Conservation (phyloP, 2,329 filamentous ascomycete genomes). For the Colletotrichum aenigma region DNA sequence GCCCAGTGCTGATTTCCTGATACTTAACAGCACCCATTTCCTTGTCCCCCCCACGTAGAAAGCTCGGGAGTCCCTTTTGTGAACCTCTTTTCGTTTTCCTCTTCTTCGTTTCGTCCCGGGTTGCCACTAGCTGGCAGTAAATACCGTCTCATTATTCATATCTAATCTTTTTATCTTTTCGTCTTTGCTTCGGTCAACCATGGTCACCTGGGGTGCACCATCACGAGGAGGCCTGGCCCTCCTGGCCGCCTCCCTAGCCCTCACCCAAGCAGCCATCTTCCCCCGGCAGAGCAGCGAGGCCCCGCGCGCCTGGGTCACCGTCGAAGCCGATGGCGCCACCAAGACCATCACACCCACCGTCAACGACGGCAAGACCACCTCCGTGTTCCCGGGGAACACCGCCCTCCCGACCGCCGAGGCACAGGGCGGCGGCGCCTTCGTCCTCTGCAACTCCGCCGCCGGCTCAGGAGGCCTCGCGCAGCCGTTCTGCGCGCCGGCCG, state of each 20-base stretch:
- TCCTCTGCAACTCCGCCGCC: slow-evolving; percentile 16
- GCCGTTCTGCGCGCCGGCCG: slow-evolving; percentile 20
- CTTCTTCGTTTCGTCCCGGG: background rate
- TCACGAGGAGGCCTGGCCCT: background rate
- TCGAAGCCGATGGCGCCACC: slow-evolving; percentile 8
- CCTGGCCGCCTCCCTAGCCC: background rate
- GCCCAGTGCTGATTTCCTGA: background rate
- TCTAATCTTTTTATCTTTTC: background rate
- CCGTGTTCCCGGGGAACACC: slow-evolving; percentile 9
- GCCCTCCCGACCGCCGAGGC: slow-evolving; percentile 11
- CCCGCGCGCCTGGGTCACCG: slow-evolving; percentile 21
- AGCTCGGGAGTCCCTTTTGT: background rate
- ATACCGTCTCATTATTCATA: background rate
- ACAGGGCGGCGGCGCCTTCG: slow-evolving; percentile 16
- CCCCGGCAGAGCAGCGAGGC: slow-evolving; percentile 9
- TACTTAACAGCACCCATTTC: slow-evolving; percentile 2
- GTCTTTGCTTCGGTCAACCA: background rate
- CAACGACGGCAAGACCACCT: slow-evolving; percentile 14
- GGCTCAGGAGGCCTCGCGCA: slow-evolving; percentile 6
- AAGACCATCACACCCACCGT: slow-evolving; percentile 20
- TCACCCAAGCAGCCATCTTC: slow-evolving; percentile 7
- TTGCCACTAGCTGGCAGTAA: background rate
- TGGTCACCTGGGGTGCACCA: background rate
- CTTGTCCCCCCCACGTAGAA: background rate
- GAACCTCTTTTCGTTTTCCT: background rate